A percentile compares a stretch with the other conserved stretches of the same genome.
These are phyloP conservation scores for Aspergillus cejpii DNA, from an alignment of 2,329 filamentous ascomycete genomes.

Conservation along the genomic window DNA sequence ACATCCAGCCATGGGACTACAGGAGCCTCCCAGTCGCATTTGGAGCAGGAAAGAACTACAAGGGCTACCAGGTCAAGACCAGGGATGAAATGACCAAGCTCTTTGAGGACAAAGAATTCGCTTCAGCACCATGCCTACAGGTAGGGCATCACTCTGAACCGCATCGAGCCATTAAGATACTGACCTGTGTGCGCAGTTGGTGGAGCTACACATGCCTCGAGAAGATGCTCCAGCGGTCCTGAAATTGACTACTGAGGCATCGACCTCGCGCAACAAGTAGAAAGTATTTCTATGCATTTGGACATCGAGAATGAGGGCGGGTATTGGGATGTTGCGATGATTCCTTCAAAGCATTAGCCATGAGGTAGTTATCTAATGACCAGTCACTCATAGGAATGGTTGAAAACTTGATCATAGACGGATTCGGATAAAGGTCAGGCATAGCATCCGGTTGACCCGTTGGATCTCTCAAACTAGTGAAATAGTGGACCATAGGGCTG, in stretches of 20 bases:
- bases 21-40: constrained; percentile 62
- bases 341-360: not conserved
- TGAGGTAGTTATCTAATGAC: not conserved
- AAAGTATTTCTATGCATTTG: not conserved
- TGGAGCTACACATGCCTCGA: constrained; percentile 74
- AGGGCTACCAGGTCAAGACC: constrained; percentile 62
- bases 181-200: constrained; percentile 54
- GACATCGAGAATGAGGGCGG: not conserved
- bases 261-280: constrained; percentile 57
- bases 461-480: not conserved
- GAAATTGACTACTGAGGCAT: constrained; percentile 63
- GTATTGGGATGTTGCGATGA: not conserved
- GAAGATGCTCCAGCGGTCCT: constrained; percentile 68
- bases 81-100: constrained; percentile 61
- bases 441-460: not conserved
- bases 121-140: constrained; percentile 44
- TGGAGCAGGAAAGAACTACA: constrained; percentile 53
- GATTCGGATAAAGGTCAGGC: not conserved
- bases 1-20: constrained; percentile 69
- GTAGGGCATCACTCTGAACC: constrained; percentile 20
- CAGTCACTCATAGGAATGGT: not conserved
- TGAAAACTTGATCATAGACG: not conserved
- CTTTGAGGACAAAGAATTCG: constrained; percentile 58
- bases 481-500: not conserved
- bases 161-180: constrained; percentile 4